These are phyloP conservation scores for Pseudozyma thailandica DNA, from an alignment of 1,284 basidiomycete species.

Conservation along the genomic window DNA sequence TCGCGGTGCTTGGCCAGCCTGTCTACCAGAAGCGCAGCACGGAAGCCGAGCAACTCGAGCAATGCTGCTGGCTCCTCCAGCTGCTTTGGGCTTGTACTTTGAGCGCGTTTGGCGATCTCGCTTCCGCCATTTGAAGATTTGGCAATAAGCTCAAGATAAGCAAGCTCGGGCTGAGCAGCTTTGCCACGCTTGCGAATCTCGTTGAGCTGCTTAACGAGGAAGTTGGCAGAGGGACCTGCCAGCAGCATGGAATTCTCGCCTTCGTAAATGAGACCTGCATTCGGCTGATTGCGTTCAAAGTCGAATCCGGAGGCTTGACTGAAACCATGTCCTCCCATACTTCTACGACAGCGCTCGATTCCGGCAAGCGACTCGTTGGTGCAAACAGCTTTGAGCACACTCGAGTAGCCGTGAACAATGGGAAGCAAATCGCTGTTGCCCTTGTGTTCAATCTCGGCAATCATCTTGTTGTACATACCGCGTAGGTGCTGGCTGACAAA, in stretches of 20 bases:
- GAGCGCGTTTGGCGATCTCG: conserved; percentile 13
- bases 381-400: conserved; percentile 54
- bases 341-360: conserved; percentile 50
- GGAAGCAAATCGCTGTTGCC: conserved; percentile 44
- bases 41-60: conserved; percentile 39
- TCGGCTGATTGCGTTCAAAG: conserved; percentile 57
- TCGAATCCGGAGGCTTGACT: conserved; percentile 52
- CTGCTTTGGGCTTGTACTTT: conserved; percentile 5
- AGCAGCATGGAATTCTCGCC: conserved; percentile 60
- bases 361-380: conserved; percentile 52
- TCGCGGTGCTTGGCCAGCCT: conserved; percentile 41
- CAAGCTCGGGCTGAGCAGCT: conserved; percentile 31
- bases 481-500: conserved; percentile 52
- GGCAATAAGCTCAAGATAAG: conserved; percentile 31
- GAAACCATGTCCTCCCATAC: conserved; percentile 59
- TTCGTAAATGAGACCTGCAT: conserved; percentile 58
- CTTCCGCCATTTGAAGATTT: neutral
- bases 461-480: conserved; percentile 49
- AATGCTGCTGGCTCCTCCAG: conserved; percentile 23
- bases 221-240: conserved; percentile 53
- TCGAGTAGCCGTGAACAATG: conserved; percentile 57
- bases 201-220: conserved; percentile 53
- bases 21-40: conserved; percentile 39
- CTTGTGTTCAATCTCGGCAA: conserved; percentile 32
- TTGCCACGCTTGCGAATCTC: conserved; percentile 29